Base-by-base conservation (phyloP, 345 rosid genomes). In the Heritiera fomes region DNA sequence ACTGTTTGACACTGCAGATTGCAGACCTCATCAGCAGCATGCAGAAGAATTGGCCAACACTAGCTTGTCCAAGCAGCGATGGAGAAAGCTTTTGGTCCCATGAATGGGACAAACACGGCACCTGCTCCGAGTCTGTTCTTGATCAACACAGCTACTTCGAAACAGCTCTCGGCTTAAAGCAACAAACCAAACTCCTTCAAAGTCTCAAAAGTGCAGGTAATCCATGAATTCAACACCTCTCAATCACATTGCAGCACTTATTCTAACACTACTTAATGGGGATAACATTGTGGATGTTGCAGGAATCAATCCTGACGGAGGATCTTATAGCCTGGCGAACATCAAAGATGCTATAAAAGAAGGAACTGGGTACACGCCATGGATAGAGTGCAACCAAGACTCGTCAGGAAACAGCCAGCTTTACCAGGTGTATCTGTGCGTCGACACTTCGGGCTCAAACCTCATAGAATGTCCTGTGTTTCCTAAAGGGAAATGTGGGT, bases 91-190 rank as follows among this genome's bases (percentile, higher is more conserved):
- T 96, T 23, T 96, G 99, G 99, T 72, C 92, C 6, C 99, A 92
- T 56, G 98, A 96, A 79, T 96, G 99, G 99, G 91, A 89, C 47
- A 96, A 96, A 70, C 99, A 96, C 46, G 99, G 99, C 1, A 96
- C 98, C 3, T 96, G 99, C 85, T 91, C 98, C 0, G 90, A 96
- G 85, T 88, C 94, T 1, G 83, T 81, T 70, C 92, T 96, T 40
- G 84, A 88, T 81, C 98, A 92, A 38, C 97, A 88, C 55, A 80
- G 69, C 15, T 96, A 93, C 87, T 96, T 96, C 53, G 61, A 88
- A 73, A 77, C 90, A 50, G 82, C 95, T 65, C 94, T 96, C 61
- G 28, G 5, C 65, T 83, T 96, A 75, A 88, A 90, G 76, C 55
- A 75, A 52, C 84, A 88, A 84, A 63, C 78, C 2, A 64, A 87